Evolutionary conservation across 1,139 yeast genomes (phyloP).

Genomic region (Pneumocystis carinii): DNA sequence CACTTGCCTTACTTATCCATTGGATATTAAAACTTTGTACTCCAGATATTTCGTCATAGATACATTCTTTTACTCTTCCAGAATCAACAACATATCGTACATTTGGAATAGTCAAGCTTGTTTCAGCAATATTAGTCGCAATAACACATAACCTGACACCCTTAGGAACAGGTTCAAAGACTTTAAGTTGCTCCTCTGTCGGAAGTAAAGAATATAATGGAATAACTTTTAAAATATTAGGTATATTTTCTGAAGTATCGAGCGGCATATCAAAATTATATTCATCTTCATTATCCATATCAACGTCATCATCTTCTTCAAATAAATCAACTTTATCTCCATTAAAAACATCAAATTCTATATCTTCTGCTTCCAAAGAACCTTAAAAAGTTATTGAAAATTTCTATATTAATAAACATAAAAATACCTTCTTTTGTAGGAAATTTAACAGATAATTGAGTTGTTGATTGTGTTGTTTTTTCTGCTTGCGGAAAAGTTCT

Average conservation of each 20-base stretch:
- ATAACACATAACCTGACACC: conserved; percentile 82
- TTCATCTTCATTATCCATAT: conserved; percentile 69
- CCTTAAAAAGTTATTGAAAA: conserved; percentile 15
- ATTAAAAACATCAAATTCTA: conserved; percentile 54
- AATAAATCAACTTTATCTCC: conserved; percentile 25
- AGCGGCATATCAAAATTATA: conserved; percentile 24
- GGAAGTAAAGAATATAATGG: conserved; percentile 89
- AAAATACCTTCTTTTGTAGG: conserved; percentile 31
- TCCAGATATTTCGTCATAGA: conserved; percentile 67
- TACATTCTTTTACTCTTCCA: conserved; percentile 84
- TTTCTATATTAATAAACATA: neutral
- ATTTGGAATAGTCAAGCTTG: conserved; percentile 92
- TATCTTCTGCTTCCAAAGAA: conserved; percentile 60
- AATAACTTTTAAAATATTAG: conserved; percentile 70
- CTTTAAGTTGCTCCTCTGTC: conserved; percentile 86
- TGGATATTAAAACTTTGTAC: conserved; percentile 84
- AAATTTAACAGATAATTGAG: neutral
- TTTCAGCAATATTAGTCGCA: conserved; percentile 96
- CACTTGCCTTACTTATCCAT: conserved; percentile 92
- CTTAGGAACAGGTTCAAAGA: conserved; percentile 69
- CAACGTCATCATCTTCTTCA: conserved; percentile 32
- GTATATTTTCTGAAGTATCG: conserved; percentile 32
- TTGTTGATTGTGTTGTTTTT: neutral
- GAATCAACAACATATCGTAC: conserved; percentile 89
- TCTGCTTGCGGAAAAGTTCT: conserved; percentile 33